These are phyloP conservation scores for Daldinia vernicosa DNA, from an alignment of 495 filamentous ascomycete species.

Conservation along the genomic window DNA sequence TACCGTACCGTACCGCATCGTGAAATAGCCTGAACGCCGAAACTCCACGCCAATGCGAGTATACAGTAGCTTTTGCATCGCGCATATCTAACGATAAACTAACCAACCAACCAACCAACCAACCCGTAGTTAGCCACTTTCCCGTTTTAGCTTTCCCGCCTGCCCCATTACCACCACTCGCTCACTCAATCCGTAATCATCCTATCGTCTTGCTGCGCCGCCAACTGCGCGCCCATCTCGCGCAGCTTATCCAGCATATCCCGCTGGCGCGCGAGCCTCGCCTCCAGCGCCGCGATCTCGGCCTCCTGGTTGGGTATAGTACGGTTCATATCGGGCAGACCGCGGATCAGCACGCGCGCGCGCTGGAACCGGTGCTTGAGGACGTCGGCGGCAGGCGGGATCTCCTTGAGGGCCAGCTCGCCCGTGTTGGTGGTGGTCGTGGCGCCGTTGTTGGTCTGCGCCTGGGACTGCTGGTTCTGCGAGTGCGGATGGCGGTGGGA, in stretches of 20 bases:
- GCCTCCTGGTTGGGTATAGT: slow-evolving; percentile 78
- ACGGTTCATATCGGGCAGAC: slow-evolving; percentile 77
- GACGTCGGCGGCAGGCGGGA: slow-evolving; percentile 74
- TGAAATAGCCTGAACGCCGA: slow-evolving; percentile 17
- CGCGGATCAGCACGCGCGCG: slow-evolving; percentile 72
- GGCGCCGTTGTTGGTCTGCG: slow-evolving; percentile 39
- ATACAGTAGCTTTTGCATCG: neutral
- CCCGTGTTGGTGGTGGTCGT: slow-evolving; percentile 35
- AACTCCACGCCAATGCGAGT: slow-evolving; percentile 27
- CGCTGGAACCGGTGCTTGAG: slow-evolving; percentile 83
- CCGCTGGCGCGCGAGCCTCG: slow-evolving; percentile 66
- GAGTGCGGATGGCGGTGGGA: slow-evolving; percentile 46
- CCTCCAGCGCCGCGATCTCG: slow-evolving; percentile 81
- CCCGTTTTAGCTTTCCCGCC: neutral
- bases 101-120: too few species aligned
- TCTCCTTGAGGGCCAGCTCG: slow-evolving; percentile 75
- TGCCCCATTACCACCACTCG: neutral
- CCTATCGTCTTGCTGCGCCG: slow-evolving; percentile 39
- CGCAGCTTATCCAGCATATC: slow-evolving; percentile 58
- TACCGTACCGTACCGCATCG: slow-evolving; percentile 23
- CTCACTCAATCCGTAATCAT: slow-evolving; percentile 25
- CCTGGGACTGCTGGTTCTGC: slow-evolving; percentile 44
- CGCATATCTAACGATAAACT: too few species aligned
- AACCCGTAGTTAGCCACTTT: too few species aligned
- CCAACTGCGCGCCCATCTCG: slow-evolving; percentile 54